Base-by-base conservation (phyloP, 2,329 filamentous ascomycete species). In the Fusarium nurragi region DNA sequence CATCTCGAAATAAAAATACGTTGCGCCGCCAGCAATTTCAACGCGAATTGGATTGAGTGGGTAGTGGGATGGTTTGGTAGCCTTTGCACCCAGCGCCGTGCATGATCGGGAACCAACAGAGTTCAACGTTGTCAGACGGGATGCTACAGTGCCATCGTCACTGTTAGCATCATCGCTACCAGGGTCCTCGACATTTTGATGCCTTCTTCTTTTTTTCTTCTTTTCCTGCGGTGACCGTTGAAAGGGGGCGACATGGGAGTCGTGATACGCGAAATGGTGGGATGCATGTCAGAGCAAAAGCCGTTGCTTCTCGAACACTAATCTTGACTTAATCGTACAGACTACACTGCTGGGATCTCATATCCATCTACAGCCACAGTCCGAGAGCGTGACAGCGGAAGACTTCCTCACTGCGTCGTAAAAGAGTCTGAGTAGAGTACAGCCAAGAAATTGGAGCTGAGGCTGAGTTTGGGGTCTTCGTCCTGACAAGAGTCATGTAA, bases 261-360 rank as follows among this genome's bases (percentile, higher is more conserved):
- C 44, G 44, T 64, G 61, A 64, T 64, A 64, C 61, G 54, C 61
- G 61, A 64, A 64, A 64, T 64, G 60, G 32, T 34, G 32, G 7
- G 16, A 64, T 64, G 60, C 60, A 60, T 36, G 56, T 53, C 59
- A 64, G 43, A 54, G 37, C 25, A 44, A 60, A 50, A 50, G 47
- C 47, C 26, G 38, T 37, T 43, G 60, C 60, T 54, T 64, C 60
- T 64, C 53, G 53, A 64, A 64, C 38, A 38, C 28, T 21, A n/a
- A 51, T 34, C 32, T 30, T 11, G 6, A 34, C 32, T 34, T 19
- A 19, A 48, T 38, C 47, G 30, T 60, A 36, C n/a, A n/a, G n/a
- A n/a, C n/a, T n/a, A n/a, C 30, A 46, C 25, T 38, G 28, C 46
- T 53, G 47, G 40, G 23, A 50, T 52, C 51, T 49, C 52, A 44